Base-by-base conservation (phyloP, 2,329 filamentous ascomycete genomes). In the Neofusicoccum sp. region DNA sequence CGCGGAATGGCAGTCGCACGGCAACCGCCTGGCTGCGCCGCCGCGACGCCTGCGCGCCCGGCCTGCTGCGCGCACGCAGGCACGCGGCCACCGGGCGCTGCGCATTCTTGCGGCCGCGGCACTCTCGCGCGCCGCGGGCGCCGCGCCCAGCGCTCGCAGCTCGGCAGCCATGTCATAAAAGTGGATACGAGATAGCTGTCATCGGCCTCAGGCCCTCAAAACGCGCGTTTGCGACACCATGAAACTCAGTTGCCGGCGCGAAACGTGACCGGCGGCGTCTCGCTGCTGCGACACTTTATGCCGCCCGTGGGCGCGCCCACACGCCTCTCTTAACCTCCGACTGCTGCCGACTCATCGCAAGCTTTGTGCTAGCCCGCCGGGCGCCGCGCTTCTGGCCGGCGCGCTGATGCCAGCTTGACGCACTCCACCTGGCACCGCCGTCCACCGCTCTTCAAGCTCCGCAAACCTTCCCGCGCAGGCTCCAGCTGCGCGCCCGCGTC, bases 111-210 rank as follows among this genome's bases (percentile, higher is more conserved):
- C 49, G 26, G 12, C 51, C 26, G 30, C 36, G 26, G 14, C 51
- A 43, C 49, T 24, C 36, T 36, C 34, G 34, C 49, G n/a, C 38
- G 7, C 2, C 20, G 20, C 20, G 20, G 49, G 20, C 47, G 49
- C 51, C n/a, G 36, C 28, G 51, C 51, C 51, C 51, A 56, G 51
- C 33, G 49, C 38, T 43, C 24, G 51, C 51, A 43, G 51, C 51
- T 56, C 54, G 41, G 54, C 54, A 45, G 41, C 54, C 54, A 58
- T 47, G 43, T 58, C 54, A 58, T 58, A 58, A 47, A 58, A 58
- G 54, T 47, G 54, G 54, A 28, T 47, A 36, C 54, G 31, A 31
- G 54, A 56, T 56, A 56, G 51, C 51, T 56, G 51, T 43, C 51
- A 56, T 43, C 51, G 45, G 51, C 51, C 51, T 56, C 36, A 56